Percentiles rank a stretch among this genome's conserved stretches.
These are phyloP conservation scores for Amyloporia xantha DNA, from an alignment of 768 basidiomycete species.

Conservation along the genomic window DNA sequence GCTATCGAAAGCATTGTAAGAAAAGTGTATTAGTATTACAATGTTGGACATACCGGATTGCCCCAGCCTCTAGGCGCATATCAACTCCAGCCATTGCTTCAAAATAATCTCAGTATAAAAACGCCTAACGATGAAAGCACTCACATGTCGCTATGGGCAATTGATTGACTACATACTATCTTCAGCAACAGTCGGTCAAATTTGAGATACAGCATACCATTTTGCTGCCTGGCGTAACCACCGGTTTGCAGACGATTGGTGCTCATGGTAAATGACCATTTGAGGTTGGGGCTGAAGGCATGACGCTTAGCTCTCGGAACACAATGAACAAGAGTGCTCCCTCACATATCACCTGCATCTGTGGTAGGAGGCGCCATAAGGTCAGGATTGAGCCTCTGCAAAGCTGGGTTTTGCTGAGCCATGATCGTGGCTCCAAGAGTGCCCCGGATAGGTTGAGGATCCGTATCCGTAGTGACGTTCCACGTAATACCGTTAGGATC, in stretches of 20 bases:
- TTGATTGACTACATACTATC: conserved; percentile 24
- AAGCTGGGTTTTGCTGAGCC: conserved; percentile 49
- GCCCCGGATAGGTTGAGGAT: conserved; percentile 40
- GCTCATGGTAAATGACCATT: conserved; percentile 60
- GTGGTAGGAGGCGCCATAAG: conserved; percentile 55
- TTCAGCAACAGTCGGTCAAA: not conserved
- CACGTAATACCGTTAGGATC: conserved; percentile 16
- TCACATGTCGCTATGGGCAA: conserved; percentile 35
- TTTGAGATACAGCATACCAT: conserved; percentile 26
- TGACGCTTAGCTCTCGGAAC: no score
- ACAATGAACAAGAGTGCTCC: no score
- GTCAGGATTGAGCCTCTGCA: conserved; percentile 55
- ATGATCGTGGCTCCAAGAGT: conserved; percentile 40
- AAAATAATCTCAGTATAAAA: not conserved
- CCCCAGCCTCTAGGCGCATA: conserved; percentile 31
- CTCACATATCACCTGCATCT: conserved; percentile 47
- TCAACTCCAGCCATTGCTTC: conserved; percentile 27
- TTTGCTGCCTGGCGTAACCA: conserved; percentile 62
- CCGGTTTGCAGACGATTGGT: conserved; percentile 54
- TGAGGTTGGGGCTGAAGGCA: conserved; percentile 40
- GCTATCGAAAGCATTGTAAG: conserved; percentile 4
- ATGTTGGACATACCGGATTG: conserved; percentile 21
- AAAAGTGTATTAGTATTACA: not conserved
- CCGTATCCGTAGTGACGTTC: conserved; percentile 9
- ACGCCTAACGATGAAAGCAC: not conserved